phyloP scores from a whole-genome alignment of 176 grass and related monocot genomes.

The Coix lacrymajobi region DNA sequence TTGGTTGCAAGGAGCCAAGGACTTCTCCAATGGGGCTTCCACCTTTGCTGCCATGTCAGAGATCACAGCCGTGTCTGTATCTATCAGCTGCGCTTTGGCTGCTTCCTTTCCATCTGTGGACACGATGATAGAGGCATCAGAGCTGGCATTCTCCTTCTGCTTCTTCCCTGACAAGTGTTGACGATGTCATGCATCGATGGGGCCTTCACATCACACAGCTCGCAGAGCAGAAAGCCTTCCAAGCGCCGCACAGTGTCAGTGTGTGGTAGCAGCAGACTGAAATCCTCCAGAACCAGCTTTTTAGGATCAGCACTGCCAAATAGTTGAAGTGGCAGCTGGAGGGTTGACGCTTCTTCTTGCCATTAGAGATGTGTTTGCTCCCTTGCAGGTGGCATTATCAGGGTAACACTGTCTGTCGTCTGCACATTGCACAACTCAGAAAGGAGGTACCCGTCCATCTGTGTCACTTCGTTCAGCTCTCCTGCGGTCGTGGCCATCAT shows the following conservation, averaged over 20 bases:
- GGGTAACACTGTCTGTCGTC: not conserved
- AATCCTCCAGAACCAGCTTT: not conserved
- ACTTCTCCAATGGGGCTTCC: not conserved
- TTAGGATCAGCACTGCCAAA: not conserved
- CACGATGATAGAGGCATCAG: not conserved
- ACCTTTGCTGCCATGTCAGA: not conserved
- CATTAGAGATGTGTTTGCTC: slow-evolving; percentile 18
- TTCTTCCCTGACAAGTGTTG: slow-evolving; percentile 21
- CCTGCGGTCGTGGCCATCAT: not conserved
- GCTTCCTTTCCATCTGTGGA: not conserved
- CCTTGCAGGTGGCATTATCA: slow-evolving; percentile 35
- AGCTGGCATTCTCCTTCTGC: not conserved
- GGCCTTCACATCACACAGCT: not conserved
- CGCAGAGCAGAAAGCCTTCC: slow-evolving; percentile 5
- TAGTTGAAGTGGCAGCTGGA: not conserved
- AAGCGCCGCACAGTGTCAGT: not conserved
- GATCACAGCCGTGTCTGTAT: not conserved
- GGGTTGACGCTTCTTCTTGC: not conserved
- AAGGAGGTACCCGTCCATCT: slow-evolving; percentile 44
- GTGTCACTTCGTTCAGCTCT: not conserved
- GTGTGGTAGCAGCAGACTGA: not conserved
- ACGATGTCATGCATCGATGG: not conserved
- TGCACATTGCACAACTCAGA: slow-evolving; percentile 21
- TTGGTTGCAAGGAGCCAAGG: not conserved
- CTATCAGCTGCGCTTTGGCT: not conserved